Evolutionary conservation across 2,329 filamentous ascomycete genomes (phyloP).

Genomic region (Verticillium zaregamsianum): DNA sequence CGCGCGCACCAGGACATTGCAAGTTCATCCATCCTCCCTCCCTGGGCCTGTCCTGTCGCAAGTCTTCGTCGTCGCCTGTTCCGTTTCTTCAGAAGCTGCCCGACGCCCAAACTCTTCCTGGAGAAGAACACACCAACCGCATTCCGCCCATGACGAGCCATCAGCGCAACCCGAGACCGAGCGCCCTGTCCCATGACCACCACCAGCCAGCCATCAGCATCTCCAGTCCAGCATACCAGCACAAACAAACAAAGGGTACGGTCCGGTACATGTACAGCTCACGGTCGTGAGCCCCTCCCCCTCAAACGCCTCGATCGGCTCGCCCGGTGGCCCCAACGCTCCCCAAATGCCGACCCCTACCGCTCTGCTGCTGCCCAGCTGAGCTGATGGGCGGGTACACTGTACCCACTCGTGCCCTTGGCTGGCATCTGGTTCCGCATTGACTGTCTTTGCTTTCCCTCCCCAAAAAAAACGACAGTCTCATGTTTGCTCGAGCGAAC

Average conservation of each 20-base stretch:
- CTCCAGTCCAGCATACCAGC: not conserved
- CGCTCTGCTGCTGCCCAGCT: not conserved
- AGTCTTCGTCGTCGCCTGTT: not conserved
- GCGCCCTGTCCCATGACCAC: not conserved
- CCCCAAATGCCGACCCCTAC: not conserved
- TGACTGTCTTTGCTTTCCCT: constrained; percentile 2
- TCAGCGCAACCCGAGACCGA: not conserved
- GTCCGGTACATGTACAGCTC: not conserved
- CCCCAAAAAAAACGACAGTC: not conserved
- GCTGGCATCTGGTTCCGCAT: constrained; percentile 9
- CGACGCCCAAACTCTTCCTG: not conserved
- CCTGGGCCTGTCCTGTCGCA: not conserved
- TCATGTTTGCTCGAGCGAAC: not conserved
- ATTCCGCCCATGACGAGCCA: not conserved
- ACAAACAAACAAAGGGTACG: not conserved
- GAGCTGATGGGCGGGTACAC: not conserved
- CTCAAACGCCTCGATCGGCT: not conserved
- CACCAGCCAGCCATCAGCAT: not conserved
- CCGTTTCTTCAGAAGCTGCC: not conserved
- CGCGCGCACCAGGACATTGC: not conserved
- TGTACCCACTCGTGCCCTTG: not conserved
- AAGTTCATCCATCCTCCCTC: not conserved
- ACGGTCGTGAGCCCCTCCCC: not conserved
- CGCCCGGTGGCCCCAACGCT: not conserved
- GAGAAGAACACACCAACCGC: not conserved